Evolutionary conservation across 1,284 basidiomycete species (phyloP), one percentile per base, ranked within the genome.

Genomic region (Takashimella koratensis): DNA sequence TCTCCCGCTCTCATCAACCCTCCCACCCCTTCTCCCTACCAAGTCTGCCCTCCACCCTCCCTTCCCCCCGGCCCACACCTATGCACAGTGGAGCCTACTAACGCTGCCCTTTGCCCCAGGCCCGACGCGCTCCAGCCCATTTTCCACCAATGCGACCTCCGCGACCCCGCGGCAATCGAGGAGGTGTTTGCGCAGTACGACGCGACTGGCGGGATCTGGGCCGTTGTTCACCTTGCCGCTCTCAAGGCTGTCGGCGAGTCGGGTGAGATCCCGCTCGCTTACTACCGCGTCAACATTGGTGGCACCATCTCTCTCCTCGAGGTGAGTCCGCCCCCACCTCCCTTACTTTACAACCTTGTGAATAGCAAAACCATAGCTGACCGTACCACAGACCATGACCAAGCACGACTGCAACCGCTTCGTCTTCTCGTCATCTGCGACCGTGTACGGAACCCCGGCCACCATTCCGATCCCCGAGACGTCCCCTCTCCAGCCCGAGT

Each of bases 181-280:
- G 76, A 78, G 16, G 83, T 96, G 13, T 96, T 97, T 65, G 83
- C 86, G 54, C 81, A 83, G 66, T 92, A 93, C 73, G 70, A 75
- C 51, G 86, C 85, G 61, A 87, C 89, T 67, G 89, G 90, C 41
- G 91, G 90, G n/a, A 91, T 98, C 65, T 97, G 91, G 88, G 95
- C 92, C 54, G 91, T 97, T 45, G 83, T 99, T 58, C 96, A 98
- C 75, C 85, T 98, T 56, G 96, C 95, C 21, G 96, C 96, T 3
- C 87, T 92, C 81, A 98, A 98, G 80, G 93, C 95, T 13, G 96
- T 98, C 24, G 96, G 96, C 49, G 96, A 99, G 77, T 93, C 90
- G n/a, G 87, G 86, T 23, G 90, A 97, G 77, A 86, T 92, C 55
- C 96, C 96, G 12, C 78, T 98, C 70, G 83, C 86, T 13, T 98